Conservation (phyloP, 176 grass and related monocot genomes). For the Typha latifolia region DNA sequence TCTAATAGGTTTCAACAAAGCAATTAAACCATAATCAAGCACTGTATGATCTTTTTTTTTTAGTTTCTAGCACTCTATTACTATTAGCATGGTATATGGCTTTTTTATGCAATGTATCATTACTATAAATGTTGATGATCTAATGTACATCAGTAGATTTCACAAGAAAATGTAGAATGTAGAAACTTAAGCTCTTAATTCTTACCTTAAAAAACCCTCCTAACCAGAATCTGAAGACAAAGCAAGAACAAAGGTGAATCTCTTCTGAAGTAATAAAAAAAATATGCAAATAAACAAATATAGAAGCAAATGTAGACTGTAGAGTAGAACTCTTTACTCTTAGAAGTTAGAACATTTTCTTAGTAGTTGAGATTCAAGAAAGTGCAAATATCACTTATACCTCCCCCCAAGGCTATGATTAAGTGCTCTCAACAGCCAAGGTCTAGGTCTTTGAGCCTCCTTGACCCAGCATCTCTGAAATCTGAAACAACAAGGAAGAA, state of each 20-base stretch:
- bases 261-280: too few species aligned
- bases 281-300: too few species aligned
- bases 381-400: conserved; percentile 24
- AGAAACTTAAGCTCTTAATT: not conserved
- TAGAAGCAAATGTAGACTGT: too few species aligned
- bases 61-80: too few species aligned
- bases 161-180: not conserved
- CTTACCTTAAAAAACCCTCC: conserved; percentile 92
- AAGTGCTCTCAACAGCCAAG: conserved; percentile 85
- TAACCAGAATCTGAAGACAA: conserved; percentile 76
- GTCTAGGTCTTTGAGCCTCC: conserved; percentile 71
- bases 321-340: too few species aligned
- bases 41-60: too few species aligned
- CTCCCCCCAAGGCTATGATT: conserved; percentile 70
- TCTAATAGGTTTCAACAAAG: too few species aligned
- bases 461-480: conserved; percentile 78
- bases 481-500: conserved; percentile 32
- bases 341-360: not conserved
- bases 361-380: not conserved
- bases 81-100: too few species aligned
- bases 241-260: not conserved
- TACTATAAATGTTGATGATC: too few species aligned
- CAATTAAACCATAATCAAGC: too few species aligned
- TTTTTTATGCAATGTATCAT: too few species aligned
- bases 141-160: too few species aligned